Conservation (phyloP, 441 rosid genomes). For the Pelargonium australe region DNA sequence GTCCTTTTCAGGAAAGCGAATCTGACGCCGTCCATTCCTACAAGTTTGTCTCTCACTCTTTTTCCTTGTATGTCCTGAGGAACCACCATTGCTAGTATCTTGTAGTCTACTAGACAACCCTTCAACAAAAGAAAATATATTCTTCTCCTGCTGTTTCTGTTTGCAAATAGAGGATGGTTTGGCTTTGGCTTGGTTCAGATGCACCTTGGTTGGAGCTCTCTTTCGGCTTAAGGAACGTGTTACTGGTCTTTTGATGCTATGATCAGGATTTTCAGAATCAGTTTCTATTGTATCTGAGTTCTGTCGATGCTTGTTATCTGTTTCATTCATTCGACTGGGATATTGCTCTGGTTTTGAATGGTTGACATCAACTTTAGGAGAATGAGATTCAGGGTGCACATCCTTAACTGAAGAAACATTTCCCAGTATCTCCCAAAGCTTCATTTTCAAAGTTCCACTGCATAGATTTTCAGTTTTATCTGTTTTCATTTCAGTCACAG, state of each 20-base stretch:
- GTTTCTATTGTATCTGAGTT: slow-evolving; percentile 72
- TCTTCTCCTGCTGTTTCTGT: slow-evolving; percentile 31
- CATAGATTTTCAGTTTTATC: slow-evolving; percentile 30
- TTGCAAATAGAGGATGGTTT: slow-evolving; percentile 33
- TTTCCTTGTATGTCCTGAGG: slow-evolving; percentile 34
- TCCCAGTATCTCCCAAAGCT: slow-evolving; percentile 70
- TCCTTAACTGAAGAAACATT: slow-evolving; percentile 55
- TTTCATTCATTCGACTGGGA: slow-evolving; percentile 25
- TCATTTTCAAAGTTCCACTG: slow-evolving; percentile 66
- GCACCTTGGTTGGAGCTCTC: slow-evolving; percentile 30
- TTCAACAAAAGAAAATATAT: slow-evolving; percentile 48
- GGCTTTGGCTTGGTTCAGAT: slow-evolving; percentile 26
- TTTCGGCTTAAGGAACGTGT: slow-evolving; percentile 47
- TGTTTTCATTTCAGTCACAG: slow-evolving; percentile 29
- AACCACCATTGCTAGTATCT: slow-evolving; percentile 29
- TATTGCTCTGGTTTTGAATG: slow-evolving; percentile 30
- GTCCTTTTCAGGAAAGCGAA: slow-evolving; percentile 29
- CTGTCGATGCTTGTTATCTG: slow-evolving; percentile 35
- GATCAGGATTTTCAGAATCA: slow-evolving; percentile 61
- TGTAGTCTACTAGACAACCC: slow-evolving; percentile 31
- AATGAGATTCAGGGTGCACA: slow-evolving; percentile 39
- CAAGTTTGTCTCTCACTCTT: slow-evolving; percentile 32
- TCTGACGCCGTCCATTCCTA: slow-evolving; percentile 35
- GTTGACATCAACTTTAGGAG: slow-evolving; percentile 29
- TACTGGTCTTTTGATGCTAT: slow-evolving; percentile 45